Percentiles rank a stretch among this genome's conserved stretches.
Evolutionary conservation across 75 land plant species (phyloP).

Genomic region (Picea sitchensis): DNA sequence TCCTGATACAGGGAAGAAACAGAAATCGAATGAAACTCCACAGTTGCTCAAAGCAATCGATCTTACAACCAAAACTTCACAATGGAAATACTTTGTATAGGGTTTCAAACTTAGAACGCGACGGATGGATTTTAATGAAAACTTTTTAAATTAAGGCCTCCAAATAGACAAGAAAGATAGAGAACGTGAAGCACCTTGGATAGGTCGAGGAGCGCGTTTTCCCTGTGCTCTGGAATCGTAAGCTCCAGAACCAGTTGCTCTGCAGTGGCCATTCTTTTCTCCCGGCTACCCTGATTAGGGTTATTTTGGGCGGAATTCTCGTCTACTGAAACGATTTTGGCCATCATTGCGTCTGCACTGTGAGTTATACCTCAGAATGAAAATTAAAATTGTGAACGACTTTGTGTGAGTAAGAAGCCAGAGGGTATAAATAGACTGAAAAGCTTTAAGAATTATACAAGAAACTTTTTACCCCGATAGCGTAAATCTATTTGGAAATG

Average conservation of each 20-base stretch:
- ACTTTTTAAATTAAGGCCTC: neutral
- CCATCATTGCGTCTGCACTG: too few relatives aligned
- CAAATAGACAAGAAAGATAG: neutral
- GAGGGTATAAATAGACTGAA: too few relatives aligned
- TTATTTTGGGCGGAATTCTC: constrained; percentile 4
- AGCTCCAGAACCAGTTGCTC: constrained; percentile 93
- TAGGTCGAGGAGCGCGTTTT: constrained; percentile 91
- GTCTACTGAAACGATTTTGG: neutral
- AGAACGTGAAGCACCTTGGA: constrained; percentile 59
- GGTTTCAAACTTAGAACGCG: neutral
- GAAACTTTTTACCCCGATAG: too few relatives aligned
- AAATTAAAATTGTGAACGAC: too few relatives aligned
- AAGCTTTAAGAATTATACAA: too few relatives aligned
- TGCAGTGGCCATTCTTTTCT: constrained; percentile 70
- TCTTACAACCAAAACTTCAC: neutral
- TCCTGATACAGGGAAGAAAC: too few relatives aligned
- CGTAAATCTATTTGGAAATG: too few relatives aligned
- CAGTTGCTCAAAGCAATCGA: neutral
- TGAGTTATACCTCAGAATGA: too few relatives aligned
- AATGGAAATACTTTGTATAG: neutral
- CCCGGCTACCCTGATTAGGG: constrained; percentile 11
- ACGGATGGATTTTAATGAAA: neutral
- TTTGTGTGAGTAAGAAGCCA: too few relatives aligned
- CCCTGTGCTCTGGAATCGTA: constrained; percentile 80
- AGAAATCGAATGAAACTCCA: neutral